Evolutionary conservation across 2,329 filamentous ascomycete genomes (phyloP).

Genomic region (Emergomyces orientalis): DNA sequence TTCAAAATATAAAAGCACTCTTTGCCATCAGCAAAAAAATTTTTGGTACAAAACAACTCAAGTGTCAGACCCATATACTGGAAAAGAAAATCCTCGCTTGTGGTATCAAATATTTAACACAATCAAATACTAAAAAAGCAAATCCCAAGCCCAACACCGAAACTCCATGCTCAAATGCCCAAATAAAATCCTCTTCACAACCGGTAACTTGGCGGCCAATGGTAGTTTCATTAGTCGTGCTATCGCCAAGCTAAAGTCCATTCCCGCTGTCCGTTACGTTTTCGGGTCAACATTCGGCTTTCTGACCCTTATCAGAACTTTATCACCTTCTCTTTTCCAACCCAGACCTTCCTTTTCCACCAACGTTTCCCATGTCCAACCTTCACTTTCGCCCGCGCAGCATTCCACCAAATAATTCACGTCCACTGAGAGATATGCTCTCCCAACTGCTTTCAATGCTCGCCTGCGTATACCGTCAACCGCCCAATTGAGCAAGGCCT

Average conservation of each 20-base stretch:
- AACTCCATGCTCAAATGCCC: not conserved
- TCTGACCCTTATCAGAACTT: constrained; percentile 59
- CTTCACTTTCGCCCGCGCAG: constrained; percentile 32
- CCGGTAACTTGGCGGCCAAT: not conserved
- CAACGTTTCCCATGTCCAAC: constrained; percentile 61
- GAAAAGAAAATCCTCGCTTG: not conserved
- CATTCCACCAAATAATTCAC: constrained; percentile 59
- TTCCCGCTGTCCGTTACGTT: not conserved
- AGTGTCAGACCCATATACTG: not conserved
- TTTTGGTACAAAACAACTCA: not conserved
- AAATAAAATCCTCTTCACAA: not conserved
- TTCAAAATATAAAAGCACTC: constrained; percentile 56
- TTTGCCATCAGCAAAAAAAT: not conserved
- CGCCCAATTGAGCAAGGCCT: constrained; percentile 71
- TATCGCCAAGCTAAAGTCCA: not conserved
- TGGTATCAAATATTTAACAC: not conserved
- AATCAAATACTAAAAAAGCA: not conserved
- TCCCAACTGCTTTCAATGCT: constrained; percentile 76
- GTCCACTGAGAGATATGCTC: constrained; percentile 67
- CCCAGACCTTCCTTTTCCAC: constrained; percentile 62
- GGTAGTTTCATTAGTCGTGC: not conserved
- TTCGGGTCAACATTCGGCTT: constrained; percentile 5
- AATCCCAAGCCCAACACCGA: not conserved
- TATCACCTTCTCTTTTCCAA: constrained; percentile 68
- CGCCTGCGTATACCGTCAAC: constrained; percentile 64